These are phyloP conservation scores for Cyberlindnera sargentensis DNA, from an alignment of 805 yeast species.

Conservation along the genomic window DNA sequence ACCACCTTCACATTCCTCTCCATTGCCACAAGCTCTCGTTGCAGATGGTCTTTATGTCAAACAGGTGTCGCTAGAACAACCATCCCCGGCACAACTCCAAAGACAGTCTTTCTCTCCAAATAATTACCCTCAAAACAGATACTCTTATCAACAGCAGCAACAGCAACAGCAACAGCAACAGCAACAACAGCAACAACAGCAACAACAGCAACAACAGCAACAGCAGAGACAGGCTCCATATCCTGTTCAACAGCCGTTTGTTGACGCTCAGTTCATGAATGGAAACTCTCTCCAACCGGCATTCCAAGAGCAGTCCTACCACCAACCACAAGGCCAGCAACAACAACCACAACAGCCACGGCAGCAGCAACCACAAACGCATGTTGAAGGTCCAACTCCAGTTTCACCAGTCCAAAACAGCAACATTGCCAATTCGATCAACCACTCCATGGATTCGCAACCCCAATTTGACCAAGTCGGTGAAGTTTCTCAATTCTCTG, in stretches of 20 bases:
- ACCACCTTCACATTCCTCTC: conserved; percentile 17
- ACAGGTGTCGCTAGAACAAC: conserved; percentile 9
- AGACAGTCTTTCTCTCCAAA: conserved; percentile 12
- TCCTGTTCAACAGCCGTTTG: conserved; percentile 7
- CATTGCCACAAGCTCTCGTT: conserved; percentile 10
- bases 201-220: conserved; percentile 8
- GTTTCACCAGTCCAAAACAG: too few species aligned
- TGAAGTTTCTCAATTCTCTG: not conserved
- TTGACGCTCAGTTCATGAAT: not conserved
- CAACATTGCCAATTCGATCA: too few species aligned
- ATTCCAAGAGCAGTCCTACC: too few species aligned
- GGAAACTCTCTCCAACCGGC: not conserved
- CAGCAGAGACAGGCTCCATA: conserved; percentile 9
- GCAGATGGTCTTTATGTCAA: conserved; percentile 18
- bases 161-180: conserved; percentile 3
- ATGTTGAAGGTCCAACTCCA: too few species aligned
- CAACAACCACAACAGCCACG: too few species aligned
- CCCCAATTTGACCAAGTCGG: not conserved
- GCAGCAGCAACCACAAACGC: not conserved
- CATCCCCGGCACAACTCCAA: conserved; percentile 12
- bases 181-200: conserved; percentile 6
- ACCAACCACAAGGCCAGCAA: too few species aligned
- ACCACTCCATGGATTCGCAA: too few species aligned
- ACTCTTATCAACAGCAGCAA: not conserved
- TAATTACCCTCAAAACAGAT: not conserved